A percentile compares a stretch with the other conserved stretches of the same genome.
These are phyloP conservation scores for Torrubiella hemipterigena DNA, from an alignment of 2,329 filamentous ascomycete genomes.

Conservation along the genomic window DNA sequence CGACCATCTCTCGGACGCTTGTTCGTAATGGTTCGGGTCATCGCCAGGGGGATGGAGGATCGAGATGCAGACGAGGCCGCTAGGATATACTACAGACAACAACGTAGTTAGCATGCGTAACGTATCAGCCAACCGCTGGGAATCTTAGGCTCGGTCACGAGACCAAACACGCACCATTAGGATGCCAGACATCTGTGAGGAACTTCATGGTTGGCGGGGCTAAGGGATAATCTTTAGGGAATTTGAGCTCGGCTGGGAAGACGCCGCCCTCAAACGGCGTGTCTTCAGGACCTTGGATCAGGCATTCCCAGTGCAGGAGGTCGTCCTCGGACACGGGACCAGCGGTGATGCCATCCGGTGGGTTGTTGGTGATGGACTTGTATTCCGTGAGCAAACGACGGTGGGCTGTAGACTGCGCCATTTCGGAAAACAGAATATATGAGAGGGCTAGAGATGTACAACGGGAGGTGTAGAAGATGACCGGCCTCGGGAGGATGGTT, in stretches of 20 bases:
- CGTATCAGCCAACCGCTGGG: background rate
- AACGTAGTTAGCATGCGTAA: background rate
- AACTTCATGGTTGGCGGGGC: slow-evolving; percentile 96
- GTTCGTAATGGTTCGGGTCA: slow-evolving; percentile 97
- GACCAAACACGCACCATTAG: slow-evolving; percentile 55
- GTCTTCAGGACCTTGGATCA: slow-evolving; percentile 90
- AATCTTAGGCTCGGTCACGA: slow-evolving; percentile 2
- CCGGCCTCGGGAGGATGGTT: background rate
- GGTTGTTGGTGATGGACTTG: slow-evolving; percentile 82
- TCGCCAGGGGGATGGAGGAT: slow-evolving; percentile 94
- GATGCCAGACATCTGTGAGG: slow-evolving; percentile 87
- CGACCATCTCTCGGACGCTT: slow-evolving; percentile 89
- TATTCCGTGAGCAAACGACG: slow-evolving; percentile 93
- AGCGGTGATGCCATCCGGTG: slow-evolving; percentile 94
- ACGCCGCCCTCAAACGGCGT: slow-evolving; percentile 94
- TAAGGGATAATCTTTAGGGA: slow-evolving; percentile 93
- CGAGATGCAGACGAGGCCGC: slow-evolving; percentile 92
- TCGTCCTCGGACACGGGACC: slow-evolving; percentile 91
- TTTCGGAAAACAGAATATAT: slow-evolving; percentile 13
- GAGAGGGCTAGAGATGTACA: background rate
- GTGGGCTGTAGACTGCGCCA: slow-evolving; percentile 52
- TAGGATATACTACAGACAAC: slow-evolving; percentile 61
- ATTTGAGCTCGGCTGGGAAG: slow-evolving; percentile 88
- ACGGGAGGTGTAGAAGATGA: background rate
- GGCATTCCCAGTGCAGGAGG: slow-evolving; percentile 88